phyloP scores from a whole-genome alignment of 176 grass and related monocot genomes.

The Elymus sibiricus region DNA sequence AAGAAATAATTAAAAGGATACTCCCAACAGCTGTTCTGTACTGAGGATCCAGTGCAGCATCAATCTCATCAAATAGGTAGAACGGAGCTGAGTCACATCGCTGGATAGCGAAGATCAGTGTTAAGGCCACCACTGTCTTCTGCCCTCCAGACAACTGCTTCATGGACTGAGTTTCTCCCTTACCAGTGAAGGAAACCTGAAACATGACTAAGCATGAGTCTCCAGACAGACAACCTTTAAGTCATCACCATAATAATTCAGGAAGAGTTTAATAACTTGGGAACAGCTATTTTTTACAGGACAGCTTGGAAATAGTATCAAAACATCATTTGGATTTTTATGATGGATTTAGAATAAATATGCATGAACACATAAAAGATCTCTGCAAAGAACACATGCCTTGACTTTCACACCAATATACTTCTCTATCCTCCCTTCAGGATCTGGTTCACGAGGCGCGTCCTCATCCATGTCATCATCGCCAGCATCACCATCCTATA shows the following conservation, averaged over 20 bases:
- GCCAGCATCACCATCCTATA: slow-evolving; percentile 77
- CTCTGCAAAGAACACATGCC: slow-evolving; percentile 38
- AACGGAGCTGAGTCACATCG: slow-evolving; percentile 95
- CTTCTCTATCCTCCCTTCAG: slow-evolving; percentile 93
- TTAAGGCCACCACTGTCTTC: slow-evolving; percentile 94
- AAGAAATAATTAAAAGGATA: slow-evolving; percentile 66
- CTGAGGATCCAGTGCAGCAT: slow-evolving; percentile 94
- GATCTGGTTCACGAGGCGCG: slow-evolving; percentile 64
- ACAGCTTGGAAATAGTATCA: background rate
- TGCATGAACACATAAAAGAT: background rate
- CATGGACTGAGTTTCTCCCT: slow-evolving; percentile 98
- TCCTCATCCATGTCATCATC: slow-evolving; percentile 94
- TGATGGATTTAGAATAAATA: slow-evolving; percentile 6
- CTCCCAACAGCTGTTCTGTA: slow-evolving; percentile 92
- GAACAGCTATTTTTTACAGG: background rate
- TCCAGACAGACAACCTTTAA: background rate
- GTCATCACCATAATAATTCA: background rate
- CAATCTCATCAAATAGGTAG: slow-evolving; percentile 98
- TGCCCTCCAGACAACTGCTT: slow-evolving; percentile 97
- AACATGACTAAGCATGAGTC: slow-evolving; percentile 12
- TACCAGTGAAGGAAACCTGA: slow-evolving; percentile 98
- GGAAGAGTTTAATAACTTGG: background rate
- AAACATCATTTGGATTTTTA: background rate
- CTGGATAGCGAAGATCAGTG: slow-evolving; percentile 96
- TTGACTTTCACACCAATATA: slow-evolving; percentile 98